Evolutionary conservation across 495 filamentous ascomycete genomes (phyloP).

Genomic region (Penicillium bovifimosum): DNA sequence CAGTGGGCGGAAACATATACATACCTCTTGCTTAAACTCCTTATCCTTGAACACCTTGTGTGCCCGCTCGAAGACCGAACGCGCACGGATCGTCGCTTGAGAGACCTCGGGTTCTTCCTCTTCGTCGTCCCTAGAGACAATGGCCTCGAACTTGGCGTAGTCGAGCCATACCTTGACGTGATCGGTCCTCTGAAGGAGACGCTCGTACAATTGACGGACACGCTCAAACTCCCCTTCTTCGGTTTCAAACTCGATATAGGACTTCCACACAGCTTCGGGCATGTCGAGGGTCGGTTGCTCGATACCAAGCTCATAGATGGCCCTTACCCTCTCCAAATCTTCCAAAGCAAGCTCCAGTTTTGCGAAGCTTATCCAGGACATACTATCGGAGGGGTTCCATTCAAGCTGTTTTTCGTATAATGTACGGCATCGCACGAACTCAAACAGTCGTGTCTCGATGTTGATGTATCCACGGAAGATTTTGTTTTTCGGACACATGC

Average conservation of each 20-base stretch:
- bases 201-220: slow-evolving; percentile 80
- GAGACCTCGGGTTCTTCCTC: slow-evolving; percentile 54
- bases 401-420: slow-evolving; percentile 90
- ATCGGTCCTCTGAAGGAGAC: slow-evolving; percentile 84
- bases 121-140: slow-evolving; percentile 61
- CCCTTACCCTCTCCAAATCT: slow-evolving; percentile 79
- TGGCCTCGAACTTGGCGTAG: slow-evolving; percentile 95
- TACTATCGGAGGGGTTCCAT: slow-evolving; percentile 81
- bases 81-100: slow-evolving; percentile 44
- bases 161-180: slow-evolving; percentile 99
- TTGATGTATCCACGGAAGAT: slow-evolving; percentile 91
- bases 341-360: slow-evolving; percentile 87
- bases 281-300: slow-evolving; percentile 84
- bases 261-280: slow-evolving; percentile 95
- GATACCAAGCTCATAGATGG: slow-evolving; percentile 88
- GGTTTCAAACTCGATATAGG: slow-evolving; percentile 97
- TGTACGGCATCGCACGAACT: slow-evolving; percentile 83
- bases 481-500: slow-evolving; percentile 93
- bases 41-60: slow-evolving; percentile 86
- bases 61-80: slow-evolving; percentile 79
- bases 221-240: slow-evolving; percentile 83
- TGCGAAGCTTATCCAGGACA: slow-evolving; percentile 93
- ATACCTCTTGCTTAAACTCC: slow-evolving; percentile 85
- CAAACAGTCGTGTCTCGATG: slow-evolving; percentile 84
- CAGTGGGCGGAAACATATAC: not conserved